Conservation (phyloP, 495 filamentous ascomycete species). For the Arthonia radiata region DNA sequence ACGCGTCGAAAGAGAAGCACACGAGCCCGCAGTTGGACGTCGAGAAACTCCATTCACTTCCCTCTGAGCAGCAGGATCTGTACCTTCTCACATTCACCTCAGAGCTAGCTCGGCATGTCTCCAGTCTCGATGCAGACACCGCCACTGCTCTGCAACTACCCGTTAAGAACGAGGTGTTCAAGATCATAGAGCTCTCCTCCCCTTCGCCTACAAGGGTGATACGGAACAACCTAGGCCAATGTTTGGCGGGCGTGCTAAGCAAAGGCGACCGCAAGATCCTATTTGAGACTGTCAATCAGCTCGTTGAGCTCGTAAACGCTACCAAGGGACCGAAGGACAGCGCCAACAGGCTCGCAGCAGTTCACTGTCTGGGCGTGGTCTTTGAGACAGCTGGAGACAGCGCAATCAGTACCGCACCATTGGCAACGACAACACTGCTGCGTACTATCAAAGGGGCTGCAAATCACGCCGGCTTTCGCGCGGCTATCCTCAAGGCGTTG, state of each 20-base stretch:
- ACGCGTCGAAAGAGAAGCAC: no score
- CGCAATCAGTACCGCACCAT: slow-evolving; percentile 57
- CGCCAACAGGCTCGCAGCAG: slow-evolving; percentile 60
- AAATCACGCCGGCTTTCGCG: slow-evolving; percentile 58
- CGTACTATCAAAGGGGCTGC: slow-evolving; percentile 60
- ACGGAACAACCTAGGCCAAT: slow-evolving; percentile 64
- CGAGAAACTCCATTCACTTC: slow-evolving; percentile 63
- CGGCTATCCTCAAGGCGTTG: slow-evolving; percentile 56
- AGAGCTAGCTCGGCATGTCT: slow-evolving; percentile 58
- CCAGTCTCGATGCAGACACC: slow-evolving; percentile 43
- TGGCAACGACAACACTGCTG: slow-evolving; percentile 43
- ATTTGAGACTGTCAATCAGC: slow-evolving; percentile 81
- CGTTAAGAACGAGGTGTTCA: slow-evolving; percentile 72
- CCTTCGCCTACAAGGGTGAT: slow-evolving; percentile 74
- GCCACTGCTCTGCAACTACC: slow-evolving; percentile 69
- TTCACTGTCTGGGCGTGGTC: slow-evolving; percentile 67
- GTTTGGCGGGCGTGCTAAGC: slow-evolving; percentile 58
- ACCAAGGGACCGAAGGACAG: slow-evolving; percentile 64
- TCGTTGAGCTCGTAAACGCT: slow-evolving; percentile 46
- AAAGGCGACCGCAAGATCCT: slow-evolving; percentile 80
- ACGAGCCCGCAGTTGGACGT: slow-evolving; percentile 71
- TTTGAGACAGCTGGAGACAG: slow-evolving; percentile 81
- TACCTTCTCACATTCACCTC: slow-evolving; percentile 77
- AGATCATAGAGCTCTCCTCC: slow-evolving; percentile 65
- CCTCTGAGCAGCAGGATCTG: slow-evolving; percentile 87